Evolutionary conservation across 805 yeast species (phyloP).

Genomic region (Barnettozyma siamensis): DNA sequence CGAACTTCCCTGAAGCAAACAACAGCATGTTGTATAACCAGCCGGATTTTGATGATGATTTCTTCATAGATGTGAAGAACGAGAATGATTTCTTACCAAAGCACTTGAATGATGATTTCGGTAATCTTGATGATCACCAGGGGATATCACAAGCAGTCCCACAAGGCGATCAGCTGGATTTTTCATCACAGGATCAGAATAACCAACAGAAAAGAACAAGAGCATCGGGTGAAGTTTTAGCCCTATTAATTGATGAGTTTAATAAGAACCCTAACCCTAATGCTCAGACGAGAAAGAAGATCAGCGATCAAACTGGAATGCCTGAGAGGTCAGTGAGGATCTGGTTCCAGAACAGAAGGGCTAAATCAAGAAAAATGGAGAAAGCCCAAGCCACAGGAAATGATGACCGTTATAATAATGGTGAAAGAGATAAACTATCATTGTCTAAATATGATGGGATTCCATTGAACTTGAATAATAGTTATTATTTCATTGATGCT

Average conservation of each 20-base stretch:
- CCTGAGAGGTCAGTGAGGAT: conserved; percentile 85
- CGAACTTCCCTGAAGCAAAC: conserved; percentile 7
- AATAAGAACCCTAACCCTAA: conserved; percentile 69
- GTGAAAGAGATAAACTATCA: conserved; percentile 6
- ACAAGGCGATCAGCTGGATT: background rate
- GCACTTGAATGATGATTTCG: background rate
- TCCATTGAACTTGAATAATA: conserved; percentile 55
- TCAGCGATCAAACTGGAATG: conserved; percentile 71
- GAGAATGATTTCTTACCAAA: conserved; percentile 1
- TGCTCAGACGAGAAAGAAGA: conserved; percentile 60
- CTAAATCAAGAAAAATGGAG: conserved; percentile 65
- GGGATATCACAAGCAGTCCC: background rate
- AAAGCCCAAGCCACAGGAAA: conserved; percentile 32
- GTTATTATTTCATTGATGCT: conserved; percentile 64
- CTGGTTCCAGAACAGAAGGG: conserved; percentile 90
- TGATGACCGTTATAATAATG: conserved; percentile 13
- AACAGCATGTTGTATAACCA: conserved; percentile 9
- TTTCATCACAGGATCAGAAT: background rate
- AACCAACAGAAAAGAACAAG: conserved; percentile 48
- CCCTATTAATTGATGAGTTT: conserved; percentile 62
- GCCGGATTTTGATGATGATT: conserved; percentile 12
- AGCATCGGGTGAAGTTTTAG: conserved; percentile 77
- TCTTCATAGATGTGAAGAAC: conserved; percentile 8
- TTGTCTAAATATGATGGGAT: conserved; percentile 32
- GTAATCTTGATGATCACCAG: background rate